Percentiles rank a stretch among this genome's conserved stretches.
Conservation (phyloP, 768 basidiomycete species). For the Cyathus striatus region DNA sequence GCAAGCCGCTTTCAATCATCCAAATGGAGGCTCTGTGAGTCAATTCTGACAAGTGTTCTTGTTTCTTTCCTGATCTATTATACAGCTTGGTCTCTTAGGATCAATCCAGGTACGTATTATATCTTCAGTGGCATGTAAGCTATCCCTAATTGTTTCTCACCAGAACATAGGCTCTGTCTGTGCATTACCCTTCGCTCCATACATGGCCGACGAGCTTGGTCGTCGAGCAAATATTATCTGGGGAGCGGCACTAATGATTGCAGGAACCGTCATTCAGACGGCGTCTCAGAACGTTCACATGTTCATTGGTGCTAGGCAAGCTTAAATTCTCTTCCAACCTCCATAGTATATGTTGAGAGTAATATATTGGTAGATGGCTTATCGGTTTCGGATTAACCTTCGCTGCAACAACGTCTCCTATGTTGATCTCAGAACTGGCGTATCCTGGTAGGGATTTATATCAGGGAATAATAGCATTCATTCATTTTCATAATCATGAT, state of each 20-base stretch:
- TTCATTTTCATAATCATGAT: background rate
- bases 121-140: background rate
- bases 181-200: constrained; percentile 16
- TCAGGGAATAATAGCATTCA: background rate
- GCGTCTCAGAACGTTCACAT: constrained; percentile 45
- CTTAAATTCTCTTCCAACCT: background rate
- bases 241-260: constrained; percentile 46
- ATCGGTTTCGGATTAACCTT: constrained; percentile 18
- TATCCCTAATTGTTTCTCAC: background rate
- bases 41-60: background rate
- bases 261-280: constrained; percentile 45
- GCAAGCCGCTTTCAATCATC: constrained; percentile 13
- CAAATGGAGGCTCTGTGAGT: constrained; percentile 7
- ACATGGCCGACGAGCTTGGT: constrained; percentile 41
- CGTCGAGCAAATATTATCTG: constrained; percentile 44
- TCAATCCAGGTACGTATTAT: constrained; percentile 13
- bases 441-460: constrained; percentile 10
- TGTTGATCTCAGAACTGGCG: constrained; percentile 16
- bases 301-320: constrained; percentile 50
- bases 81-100: constrained; percentile 12
- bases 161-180: constrained; percentile 17
- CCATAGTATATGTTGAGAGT: too few relatives aligned
- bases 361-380: background rate
- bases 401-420: constrained; percentile 12
- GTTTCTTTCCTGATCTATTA: too few relatives aligned